Evolutionary conservation across 345 rosid species (phyloP).

Genomic region (Ceriops zippeliana): DNA sequence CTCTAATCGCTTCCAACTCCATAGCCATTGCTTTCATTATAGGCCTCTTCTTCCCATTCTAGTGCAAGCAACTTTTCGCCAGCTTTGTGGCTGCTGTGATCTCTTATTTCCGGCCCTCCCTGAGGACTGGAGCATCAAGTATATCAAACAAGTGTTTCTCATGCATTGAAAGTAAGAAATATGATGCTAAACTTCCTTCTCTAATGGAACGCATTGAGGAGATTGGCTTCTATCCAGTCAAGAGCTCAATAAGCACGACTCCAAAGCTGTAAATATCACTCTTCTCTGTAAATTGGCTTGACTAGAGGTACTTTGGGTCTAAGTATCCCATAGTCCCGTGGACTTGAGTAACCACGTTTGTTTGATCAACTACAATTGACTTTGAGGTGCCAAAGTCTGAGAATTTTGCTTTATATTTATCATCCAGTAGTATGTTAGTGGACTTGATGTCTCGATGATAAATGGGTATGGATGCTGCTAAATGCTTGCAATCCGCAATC

Average conservation of each 20-base stretch:
- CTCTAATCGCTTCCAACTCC: not conserved
- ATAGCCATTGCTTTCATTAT: not conserved
- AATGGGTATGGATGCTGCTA: not conserved
- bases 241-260: not conserved
- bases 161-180: not conserved
- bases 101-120: not conserved
- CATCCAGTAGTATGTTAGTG: not conserved
- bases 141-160: not conserved
- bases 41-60: slow-evolving; percentile 5
- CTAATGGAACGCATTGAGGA: not conserved
- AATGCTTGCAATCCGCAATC: too few relatives aligned
- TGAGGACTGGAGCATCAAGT: not conserved
- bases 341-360: not conserved
- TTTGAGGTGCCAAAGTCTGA: not conserved
- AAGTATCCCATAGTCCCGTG: slow-evolving; percentile 2
- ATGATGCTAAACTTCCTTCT: not conserved
- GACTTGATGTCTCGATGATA: slow-evolving; percentile 4
- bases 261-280: slow-evolving; percentile 1
- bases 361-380: not conserved
- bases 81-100: not conserved
- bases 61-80: not conserved
- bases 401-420: not conserved
- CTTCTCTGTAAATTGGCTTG: not conserved
- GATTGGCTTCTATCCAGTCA: not conserved
- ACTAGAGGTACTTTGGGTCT: slow-evolving; percentile 3